Evolutionary conservation across 805 yeast species (phyloP), one percentile per base, ranked within the genome.

Genomic region (Zygosaccharomyces bailii): DNA sequence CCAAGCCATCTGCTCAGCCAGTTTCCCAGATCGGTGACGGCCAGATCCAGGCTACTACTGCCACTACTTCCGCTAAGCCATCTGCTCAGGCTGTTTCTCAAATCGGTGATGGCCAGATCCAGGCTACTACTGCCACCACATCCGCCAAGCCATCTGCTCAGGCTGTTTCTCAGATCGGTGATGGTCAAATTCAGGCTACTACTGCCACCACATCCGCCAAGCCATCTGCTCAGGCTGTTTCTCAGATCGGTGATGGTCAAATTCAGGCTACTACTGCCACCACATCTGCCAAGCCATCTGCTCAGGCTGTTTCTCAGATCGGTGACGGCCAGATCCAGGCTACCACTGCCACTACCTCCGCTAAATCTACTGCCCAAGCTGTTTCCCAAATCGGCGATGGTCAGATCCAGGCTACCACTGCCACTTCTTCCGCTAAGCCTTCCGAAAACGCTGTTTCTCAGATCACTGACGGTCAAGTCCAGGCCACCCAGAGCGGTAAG

Each of bases 1-100:
- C 43, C 46, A 27, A 39, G 18, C 54, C 67, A 37, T 16, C 40
- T 21, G 44, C 55, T 23, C 42, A 63, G 10, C 61, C 69, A 13
- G 64, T 65, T 32, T 65, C 75, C 49, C 80, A 76, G 60, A 70
- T 74, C 48, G 61, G 63, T 48, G 80, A 75, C 44, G 77, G 77
- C 48, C 75, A 60, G 50, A 53, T 54, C 34, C 56, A 55, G 41
- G 56, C 56, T 27, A 49, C 53, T 30, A 53, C 53, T 39, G 43
- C 40, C 21, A 46, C 51, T 11, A 68, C 74, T 54, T 77, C 73
- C 57, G 67, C 73, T 39, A 69, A 72, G 46, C 69, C 75, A 46
- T 49, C 71, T 24, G 54, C 68, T 40, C 59, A 65, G 27, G 60
- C 67, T 34, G 59, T 63, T 23, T 54, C 69, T 17, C 71, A 67